Base-by-base conservation (phyloP, 2,329 filamentous ascomycete genomes). In the Aspergillus piperis region DNA sequence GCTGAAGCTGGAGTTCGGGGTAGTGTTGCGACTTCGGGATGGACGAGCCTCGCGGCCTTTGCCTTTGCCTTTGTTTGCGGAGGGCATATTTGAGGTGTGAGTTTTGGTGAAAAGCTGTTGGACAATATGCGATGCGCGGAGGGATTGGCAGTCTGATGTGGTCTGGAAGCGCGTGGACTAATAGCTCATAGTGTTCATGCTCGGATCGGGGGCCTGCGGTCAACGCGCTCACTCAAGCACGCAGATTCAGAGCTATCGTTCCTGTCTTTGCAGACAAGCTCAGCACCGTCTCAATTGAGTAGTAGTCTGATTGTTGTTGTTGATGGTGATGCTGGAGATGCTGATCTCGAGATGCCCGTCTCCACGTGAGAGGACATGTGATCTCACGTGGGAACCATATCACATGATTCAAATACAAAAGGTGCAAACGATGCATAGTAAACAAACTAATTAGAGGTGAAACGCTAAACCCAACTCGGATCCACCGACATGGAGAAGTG, bases 11-110 rank as follows among this genome's bases (percentile, higher is more conserved):
- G 84, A 86, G 63, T 83, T 82, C 19, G 86, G 86, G 3, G 86
- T 88, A 15, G 85, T 86, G 69, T 88, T 88, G 64, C 86, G 84
- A 68, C 85, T 88, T 63, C 82, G 81, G 52, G 84, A 84, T 42
- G 80, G 81, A 57, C 80, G 78, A 42, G 78, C 76, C 61, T 85
- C 82, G 63, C 80, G 81, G 51, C 76, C 79, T 70, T 85, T 85
- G 49, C 80, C 76, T 71, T 86, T 86, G 68, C 79, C 75, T 68
- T 82, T 82, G 60, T 73, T 76, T 41, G 77, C 78, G 23, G 76
- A 73, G 41, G 79, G 78, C 79, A 81, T 81, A 7, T 51, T 36
- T 36, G 32, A 36, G 32, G 32, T 15, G 32, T 13, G 11, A 13
- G 11, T 36, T 15, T 52, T 52, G 53, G 30, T 8, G 5, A 15